phyloP scores from a whole-genome alignment of 345 rosid species.

The Salix dunnii region DNA sequence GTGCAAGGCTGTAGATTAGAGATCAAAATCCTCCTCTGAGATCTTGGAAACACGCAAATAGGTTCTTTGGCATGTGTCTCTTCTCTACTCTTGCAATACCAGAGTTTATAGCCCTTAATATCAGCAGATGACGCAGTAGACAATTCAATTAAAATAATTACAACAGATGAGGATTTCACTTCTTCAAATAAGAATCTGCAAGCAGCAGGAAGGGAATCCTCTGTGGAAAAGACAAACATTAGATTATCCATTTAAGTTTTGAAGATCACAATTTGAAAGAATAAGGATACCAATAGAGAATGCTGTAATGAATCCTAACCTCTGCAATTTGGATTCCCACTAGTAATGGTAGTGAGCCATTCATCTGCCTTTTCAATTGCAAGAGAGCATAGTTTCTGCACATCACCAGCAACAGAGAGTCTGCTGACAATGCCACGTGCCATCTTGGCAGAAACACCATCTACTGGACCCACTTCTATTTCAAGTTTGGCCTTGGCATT shows the following conservation, averaged over 20 bases:
- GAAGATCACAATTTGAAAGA: constrained; percentile 1
- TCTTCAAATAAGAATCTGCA: constrained; percentile 87
- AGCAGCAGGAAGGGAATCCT: constrained; percentile 65
- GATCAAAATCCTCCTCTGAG: constrained; percentile 68
- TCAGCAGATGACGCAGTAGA: constrained; percentile 38
- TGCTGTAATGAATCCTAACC: constrained; percentile 38
- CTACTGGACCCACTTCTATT: constrained; percentile 75
- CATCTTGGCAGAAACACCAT: constrained; percentile 63
- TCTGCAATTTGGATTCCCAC: constrained; percentile 37
- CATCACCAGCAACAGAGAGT: constrained; percentile 68
- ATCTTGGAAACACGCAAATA: constrained; percentile 51
- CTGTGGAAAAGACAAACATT: constrained; percentile 25
- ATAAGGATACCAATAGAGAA: background rate
- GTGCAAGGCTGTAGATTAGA: constrained; percentile 86
- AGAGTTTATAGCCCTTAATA: constrained; percentile 84
- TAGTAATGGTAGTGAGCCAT: constrained; percentile 42
- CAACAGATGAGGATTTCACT: constrained; percentile 54
- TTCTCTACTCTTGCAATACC: constrained; percentile 76
- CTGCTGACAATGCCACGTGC: constrained; percentile 87
- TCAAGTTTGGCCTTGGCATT: constrained; percentile 74
- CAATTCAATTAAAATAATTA: constrained; percentile 60
- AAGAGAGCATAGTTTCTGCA: constrained; percentile 68
- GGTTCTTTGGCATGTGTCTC: constrained; percentile 56
- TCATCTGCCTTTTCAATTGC: constrained; percentile 72
- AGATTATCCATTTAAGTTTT: constrained; percentile 12